Evolutionary conservation across 495 filamentous ascomycete species (phyloP).

Genomic region (Hyaloscypha variabilis): DNA sequence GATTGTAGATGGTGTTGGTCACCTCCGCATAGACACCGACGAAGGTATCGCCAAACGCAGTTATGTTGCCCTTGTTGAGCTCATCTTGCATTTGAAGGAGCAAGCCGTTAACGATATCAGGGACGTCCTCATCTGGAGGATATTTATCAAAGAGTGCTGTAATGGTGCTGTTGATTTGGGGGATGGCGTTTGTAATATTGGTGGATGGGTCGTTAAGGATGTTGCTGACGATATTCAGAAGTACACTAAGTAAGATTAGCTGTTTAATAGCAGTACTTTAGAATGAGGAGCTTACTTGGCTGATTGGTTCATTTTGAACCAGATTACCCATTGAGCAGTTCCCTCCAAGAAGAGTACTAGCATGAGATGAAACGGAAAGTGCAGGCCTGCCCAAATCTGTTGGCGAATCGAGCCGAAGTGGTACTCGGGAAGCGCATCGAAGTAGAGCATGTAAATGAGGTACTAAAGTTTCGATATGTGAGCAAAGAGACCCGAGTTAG

Average conservation of each 20-base stretch:
- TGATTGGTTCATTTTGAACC: conserved; percentile 29
- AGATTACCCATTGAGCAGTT: conserved; percentile 44
- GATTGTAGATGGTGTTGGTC: no score
- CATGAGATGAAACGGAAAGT: conserved; percentile 71
- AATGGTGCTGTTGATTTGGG: conserved; percentile 5
- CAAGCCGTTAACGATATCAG: no score
- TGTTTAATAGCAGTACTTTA: not conserved
- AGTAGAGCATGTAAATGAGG: conserved; percentile 72
- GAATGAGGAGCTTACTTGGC: not conserved
- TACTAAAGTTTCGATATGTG: conserved; percentile 44
- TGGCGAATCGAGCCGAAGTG: conserved; percentile 61
- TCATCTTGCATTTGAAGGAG: no score
- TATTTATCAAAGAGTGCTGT: no score
- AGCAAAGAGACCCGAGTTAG: no score
- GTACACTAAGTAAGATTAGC: not conserved
- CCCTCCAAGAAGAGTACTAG: conserved; percentile 68
- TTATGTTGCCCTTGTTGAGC: no score
- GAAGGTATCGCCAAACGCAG: no score
- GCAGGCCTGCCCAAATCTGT: conserved; percentile 66
- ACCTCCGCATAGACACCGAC: no score
- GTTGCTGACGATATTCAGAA: no score
- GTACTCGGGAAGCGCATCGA: conserved; percentile 53
- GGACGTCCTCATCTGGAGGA: no score
- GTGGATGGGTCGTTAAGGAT: no score
- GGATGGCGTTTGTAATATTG: not conserved